A percentile compares a stretch with the other conserved stretches of the same genome.
phyloP scores from a whole-genome alignment of 495 filamentous ascomycete genomes.

The Penicillium roqueforti region DNA sequence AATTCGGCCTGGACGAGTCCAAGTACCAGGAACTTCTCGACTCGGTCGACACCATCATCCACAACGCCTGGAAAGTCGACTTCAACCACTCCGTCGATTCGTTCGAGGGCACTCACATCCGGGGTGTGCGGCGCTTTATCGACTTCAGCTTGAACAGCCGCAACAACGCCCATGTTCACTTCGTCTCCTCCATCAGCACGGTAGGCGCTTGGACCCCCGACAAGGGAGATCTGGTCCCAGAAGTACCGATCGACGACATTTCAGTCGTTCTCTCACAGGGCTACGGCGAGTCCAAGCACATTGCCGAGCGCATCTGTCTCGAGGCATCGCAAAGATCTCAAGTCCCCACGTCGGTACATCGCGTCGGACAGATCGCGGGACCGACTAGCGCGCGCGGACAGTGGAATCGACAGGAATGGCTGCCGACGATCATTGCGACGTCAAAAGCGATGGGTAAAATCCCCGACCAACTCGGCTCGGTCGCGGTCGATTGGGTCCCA shows the following conservation, averaged over 20 bases:
- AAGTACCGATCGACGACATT: slow-evolving; percentile 44
- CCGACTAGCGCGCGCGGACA: slow-evolving; percentile 29
- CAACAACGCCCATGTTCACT: slow-evolving; percentile 48
- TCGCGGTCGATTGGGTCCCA: slow-evolving; percentile 24
- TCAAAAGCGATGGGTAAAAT: slow-evolving; percentile 27
- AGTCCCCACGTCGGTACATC: slow-evolving; percentile 46
- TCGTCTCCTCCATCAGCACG: slow-evolving; percentile 53
- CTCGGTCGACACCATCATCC: slow-evolving; percentile 50
- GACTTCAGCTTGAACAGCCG: slow-evolving; percentile 47
- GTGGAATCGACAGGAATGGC: slow-evolving; percentile 40
- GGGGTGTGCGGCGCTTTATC: slow-evolving; percentile 48
- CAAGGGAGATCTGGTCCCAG: slow-evolving; percentile 39
- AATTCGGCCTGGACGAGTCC: slow-evolving; percentile 44
- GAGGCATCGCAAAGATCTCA: slow-evolving; percentile 35
- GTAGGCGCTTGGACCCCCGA: slow-evolving; percentile 33
- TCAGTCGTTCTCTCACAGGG: slow-evolving; percentile 33
- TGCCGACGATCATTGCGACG: slow-evolving; percentile 33
- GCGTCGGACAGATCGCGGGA: slow-evolving; percentile 58
- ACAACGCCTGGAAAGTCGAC: slow-evolving; percentile 64
- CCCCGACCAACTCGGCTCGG: slow-evolving; percentile 17
- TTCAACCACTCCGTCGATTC: slow-evolving; percentile 55
- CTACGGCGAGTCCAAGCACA: slow-evolving; percentile 55
- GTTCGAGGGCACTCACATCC: slow-evolving; percentile 54
- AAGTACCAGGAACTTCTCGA: slow-evolving; percentile 40
- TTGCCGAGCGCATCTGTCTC: slow-evolving; percentile 50